Evolutionary conservation across 768 basidiomycete species (phyloP).

Genomic region (Trametes cingulata): DNA sequence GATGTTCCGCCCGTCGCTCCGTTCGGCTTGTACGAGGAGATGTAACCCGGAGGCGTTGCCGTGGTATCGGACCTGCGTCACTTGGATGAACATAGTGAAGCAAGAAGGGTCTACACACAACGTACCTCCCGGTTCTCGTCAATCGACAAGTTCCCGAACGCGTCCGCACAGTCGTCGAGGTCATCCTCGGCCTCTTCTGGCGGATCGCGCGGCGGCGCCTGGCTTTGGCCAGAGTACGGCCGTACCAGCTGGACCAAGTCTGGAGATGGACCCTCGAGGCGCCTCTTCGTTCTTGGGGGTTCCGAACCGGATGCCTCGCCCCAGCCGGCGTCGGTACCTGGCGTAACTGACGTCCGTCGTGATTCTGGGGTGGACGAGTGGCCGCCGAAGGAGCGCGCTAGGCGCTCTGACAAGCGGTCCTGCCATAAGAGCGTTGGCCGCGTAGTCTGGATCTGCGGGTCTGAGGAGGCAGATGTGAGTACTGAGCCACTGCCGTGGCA

Average conservation of each 20-base stretch:
- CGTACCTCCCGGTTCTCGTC: constrained; percentile 75
- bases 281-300: constrained; percentile 48
- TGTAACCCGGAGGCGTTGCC: constrained; percentile 76
- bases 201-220: neutral
- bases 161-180: constrained; percentile 48
- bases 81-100: neutral
- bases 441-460: constrained; percentile 12
- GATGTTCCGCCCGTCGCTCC: constrained; percentile 71
- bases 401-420: constrained; percentile 61
- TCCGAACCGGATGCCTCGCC: constrained; percentile 11
- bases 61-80: constrained; percentile 78
- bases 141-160: constrained; percentile 69
- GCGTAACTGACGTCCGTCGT: neutral
- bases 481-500: too few relatives aligned
- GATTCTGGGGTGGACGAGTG: constrained; percentile 28
- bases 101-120: too few relatives aligned
- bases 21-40: constrained; percentile 61
- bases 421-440: constrained; percentile 74
- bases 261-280: constrained; percentile 36
- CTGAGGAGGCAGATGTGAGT: neutral
- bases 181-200: constrained; percentile 23
- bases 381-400: constrained; percentile 31
- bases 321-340: neutral
- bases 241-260: neutral
- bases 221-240: neutral